Evolutionary conservation across 2,329 filamentous ascomycete genomes (phyloP).

Genomic region (Neoscytalidium dimidiatum): DNA sequence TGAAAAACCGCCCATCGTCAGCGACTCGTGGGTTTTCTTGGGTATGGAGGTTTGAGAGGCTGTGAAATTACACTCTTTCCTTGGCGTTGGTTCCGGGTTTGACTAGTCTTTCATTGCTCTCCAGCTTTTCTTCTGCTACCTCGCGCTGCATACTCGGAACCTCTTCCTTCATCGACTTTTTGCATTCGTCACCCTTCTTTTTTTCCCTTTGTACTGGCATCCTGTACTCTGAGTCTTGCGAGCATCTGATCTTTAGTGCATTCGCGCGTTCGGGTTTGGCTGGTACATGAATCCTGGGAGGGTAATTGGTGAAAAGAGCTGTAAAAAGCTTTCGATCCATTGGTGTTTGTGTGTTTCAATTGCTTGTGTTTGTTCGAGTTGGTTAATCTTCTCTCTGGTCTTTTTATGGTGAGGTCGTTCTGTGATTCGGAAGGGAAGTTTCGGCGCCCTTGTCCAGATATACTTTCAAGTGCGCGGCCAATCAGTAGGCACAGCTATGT

Average conservation of each 20-base stretch:
- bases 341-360: not conserved
- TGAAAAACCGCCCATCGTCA: slow-evolving; percentile 63
- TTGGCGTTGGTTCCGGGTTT: not conserved
- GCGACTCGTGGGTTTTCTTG: slow-evolving; percentile 81
- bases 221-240: slow-evolving; percentile 12
- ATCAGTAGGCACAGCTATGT: not conserved
- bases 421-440: slow-evolving; percentile 4
- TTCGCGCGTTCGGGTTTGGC: slow-evolving; percentile 1
- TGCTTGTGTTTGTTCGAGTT: not conserved
- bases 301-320: not conserved
- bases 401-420: not conserved
- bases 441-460: not conserved
- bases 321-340: not conserved
- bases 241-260: slow-evolving; percentile 6
- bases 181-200: not conserved
- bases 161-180: not conserved
- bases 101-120: not conserved
- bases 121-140: not conserved
- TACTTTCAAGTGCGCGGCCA: not conserved
- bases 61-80: not conserved
- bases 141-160: not conserved
- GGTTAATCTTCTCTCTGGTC: not conserved
- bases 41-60: slow-evolving; percentile 72
- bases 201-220: not conserved
- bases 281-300: not conserved